Conservation (phyloP, 192 early-diverging fungal genomes). For the Backusella westeae region DNA sequence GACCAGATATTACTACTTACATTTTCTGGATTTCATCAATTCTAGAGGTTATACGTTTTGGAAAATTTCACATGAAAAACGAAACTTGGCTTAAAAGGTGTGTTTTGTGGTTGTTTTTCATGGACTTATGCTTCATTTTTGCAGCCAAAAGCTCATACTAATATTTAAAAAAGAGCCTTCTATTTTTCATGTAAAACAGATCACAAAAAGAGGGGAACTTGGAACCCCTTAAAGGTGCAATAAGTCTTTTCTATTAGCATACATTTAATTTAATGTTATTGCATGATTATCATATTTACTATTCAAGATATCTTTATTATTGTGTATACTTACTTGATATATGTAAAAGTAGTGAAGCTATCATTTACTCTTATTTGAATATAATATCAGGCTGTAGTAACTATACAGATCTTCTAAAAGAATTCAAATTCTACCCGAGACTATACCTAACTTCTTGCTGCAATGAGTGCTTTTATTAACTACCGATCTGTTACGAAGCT, state of each 20-base stretch:
- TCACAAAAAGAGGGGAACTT: not conserved
- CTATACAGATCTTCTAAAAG: slow-evolving; percentile 84
- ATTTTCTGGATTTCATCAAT: no score
- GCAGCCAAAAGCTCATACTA: no score
- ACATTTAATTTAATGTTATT: not conserved
- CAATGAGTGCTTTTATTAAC: slow-evolving; percentile 84
- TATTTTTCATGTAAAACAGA: no score
- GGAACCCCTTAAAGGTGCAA: not conserved
- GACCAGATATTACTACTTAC: no score
- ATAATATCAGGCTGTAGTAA: slow-evolving; percentile 23
- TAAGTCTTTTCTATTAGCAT: not conserved
- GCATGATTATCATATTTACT: not conserved
- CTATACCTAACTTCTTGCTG: slow-evolving; percentile 81
- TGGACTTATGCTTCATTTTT: no score
- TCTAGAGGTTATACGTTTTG: no score
- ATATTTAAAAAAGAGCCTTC: no score
- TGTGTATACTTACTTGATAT: not conserved
- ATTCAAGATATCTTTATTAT: not conserved
- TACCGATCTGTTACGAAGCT: slow-evolving; percentile 84
- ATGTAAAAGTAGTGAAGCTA: not conserved
- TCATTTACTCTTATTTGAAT: slow-evolving; percentile 29
- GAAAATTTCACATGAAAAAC: no score
- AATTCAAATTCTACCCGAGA: slow-evolving; percentile 76
- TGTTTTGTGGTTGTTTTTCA: no score
- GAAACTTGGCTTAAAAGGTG: no score